Percentiles rank a stretch among this genome's conserved stretches.
These are phyloP conservation scores for Ailanthus altissimus DNA, from an alignment of 345 rosid species.

Conservation along the genomic window DNA sequence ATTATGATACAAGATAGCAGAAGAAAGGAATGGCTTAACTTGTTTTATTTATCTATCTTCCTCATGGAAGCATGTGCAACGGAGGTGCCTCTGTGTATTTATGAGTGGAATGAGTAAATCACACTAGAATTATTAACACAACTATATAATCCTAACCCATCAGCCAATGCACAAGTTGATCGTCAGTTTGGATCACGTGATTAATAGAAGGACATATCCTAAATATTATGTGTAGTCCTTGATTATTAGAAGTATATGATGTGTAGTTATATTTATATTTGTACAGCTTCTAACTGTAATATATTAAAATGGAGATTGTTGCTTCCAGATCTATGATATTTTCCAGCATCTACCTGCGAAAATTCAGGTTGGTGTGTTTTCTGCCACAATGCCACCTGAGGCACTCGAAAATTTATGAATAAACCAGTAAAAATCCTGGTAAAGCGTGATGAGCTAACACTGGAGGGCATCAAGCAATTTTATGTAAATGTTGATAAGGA, in stretches of 20 bases:
- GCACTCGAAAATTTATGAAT: slow-evolving; percentile 55
- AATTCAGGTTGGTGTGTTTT: slow-evolving; percentile 58
- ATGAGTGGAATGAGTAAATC: background rate
- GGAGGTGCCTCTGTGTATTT: too few species aligned
- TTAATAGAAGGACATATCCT: too few species aligned
- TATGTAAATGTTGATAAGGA: slow-evolving; percentile 45
- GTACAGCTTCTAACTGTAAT: background rate
- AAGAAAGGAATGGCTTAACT: background rate
- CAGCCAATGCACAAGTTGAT: too few species aligned
- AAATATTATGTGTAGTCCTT: too few species aligned
- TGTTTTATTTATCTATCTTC: too few species aligned
- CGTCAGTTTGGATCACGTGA: too few species aligned
- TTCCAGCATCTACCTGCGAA: slow-evolving; percentile 55
- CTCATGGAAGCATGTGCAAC: too few species aligned
- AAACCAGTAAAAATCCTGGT: slow-evolving; percentile 55
- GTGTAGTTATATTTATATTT: background rate
- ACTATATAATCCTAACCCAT: background rate
- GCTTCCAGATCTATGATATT: slow-evolving; percentile 47
- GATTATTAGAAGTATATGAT: too few species aligned
- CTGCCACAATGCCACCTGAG: slow-evolving; percentile 65
- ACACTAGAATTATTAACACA: background rate
- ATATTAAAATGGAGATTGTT: background rate
- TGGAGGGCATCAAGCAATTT: slow-evolving; percentile 56
- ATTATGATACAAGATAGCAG: background rate
- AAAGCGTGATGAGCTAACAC: slow-evolving; percentile 58